Evolutionary conservation across 73 alveolate genomes (phyloP), one percentile per base, ranked within the genome.

Genomic region (Paramecium biaurelia): DNA sequence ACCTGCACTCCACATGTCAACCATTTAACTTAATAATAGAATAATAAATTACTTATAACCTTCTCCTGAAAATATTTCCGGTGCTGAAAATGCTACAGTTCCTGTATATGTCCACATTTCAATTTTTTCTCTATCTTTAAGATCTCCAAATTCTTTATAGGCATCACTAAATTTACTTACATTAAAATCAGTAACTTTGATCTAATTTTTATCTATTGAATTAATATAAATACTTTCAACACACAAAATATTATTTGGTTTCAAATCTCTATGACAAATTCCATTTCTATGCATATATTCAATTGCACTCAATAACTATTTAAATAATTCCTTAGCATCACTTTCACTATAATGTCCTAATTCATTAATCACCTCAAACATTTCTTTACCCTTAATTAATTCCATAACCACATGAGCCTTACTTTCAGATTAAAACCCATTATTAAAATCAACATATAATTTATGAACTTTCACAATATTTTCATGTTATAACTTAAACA

Each of bases 1-100:
- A 4, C 89, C 93, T 41, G 93, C 89, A 86, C 93, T 86, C 89
- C 93, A 86, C 93, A 86, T 86, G 12, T 86, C 93, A n/a, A 86
- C 85, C 49, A 76, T 86, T 86, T 86, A 57, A 23, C 85, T 72
- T 15, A 35, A 15, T 0, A 5, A 37, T 34, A 34, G 7, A 35
- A 12, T 72, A 15, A 5, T 14, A 47, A 3, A 20, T 28, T 72
- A 72, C 47, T 86, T 63, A 30, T 57, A 86, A 20, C 79, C 63
- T 85, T 86, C 93, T 14, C 85, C 93, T 38, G 59, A 47, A 58
- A 86, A 86, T 30, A 59, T 76, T 59, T 86, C 93, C 15, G 93
- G 89, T 1, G 93, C 93, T n/a, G 93, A 86, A 38, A 86, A 86
- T 41, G 88, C 93, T 23, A 86, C 68, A 4, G 93, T 86, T 32